A percentile compares a stretch with the other conserved stretches of the same genome.
These are phyloP conservation scores for Lichtheimia hyalospora DNA, from an alignment of 371 early-diverging fungal genomes.

Conservation along the genomic window DNA sequence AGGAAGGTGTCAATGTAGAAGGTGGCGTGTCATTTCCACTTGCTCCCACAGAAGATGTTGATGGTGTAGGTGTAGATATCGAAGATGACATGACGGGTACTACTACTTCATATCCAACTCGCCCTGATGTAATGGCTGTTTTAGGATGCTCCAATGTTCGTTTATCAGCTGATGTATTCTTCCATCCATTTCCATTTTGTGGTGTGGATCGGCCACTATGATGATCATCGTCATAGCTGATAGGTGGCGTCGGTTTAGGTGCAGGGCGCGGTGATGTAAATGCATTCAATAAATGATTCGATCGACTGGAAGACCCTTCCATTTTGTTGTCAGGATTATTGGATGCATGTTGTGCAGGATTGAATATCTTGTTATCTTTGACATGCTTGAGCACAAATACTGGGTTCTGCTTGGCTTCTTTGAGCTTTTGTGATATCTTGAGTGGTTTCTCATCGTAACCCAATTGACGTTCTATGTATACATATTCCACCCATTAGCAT, in stretches of 20 bases:
- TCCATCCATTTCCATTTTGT: background rate
- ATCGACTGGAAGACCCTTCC: background rate
- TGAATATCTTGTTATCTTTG: slow-evolving; percentile 59
- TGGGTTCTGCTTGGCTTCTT: slow-evolving; percentile 74
- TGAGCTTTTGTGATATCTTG: slow-evolving; percentile 74
- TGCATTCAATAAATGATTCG: background rate
- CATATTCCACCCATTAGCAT: background rate
- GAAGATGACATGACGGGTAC: slow-evolving; percentile 48
- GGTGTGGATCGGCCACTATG: background rate
- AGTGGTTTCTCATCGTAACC: slow-evolving; percentile 85
- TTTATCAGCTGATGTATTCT: slow-evolving; percentile 1
- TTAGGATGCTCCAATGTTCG: slow-evolving; percentile 14
- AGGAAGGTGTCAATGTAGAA: slow-evolving; percentile 7
- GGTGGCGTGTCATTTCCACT: background rate
- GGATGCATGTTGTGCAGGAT: slow-evolving; percentile 15
- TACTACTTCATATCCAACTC: slow-evolving; percentile 42
- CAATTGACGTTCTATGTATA: slow-evolving; percentile 76
- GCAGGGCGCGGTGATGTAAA: slow-evolving; percentile 28
- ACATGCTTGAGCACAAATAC: slow-evolving; percentile 80
- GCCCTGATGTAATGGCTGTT: slow-evolving; percentile 37
- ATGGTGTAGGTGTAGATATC: slow-evolving; percentile 34
- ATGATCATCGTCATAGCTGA: slow-evolving; percentile 7
- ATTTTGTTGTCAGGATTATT: slow-evolving; percentile 9
- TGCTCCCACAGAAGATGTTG: slow-evolving; percentile 8
- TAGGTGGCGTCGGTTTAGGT: slow-evolving; percentile 17